phyloP scores from a whole-genome alignment of 305 asterid genomes.

The Fraxinus dipetala region DNA sequence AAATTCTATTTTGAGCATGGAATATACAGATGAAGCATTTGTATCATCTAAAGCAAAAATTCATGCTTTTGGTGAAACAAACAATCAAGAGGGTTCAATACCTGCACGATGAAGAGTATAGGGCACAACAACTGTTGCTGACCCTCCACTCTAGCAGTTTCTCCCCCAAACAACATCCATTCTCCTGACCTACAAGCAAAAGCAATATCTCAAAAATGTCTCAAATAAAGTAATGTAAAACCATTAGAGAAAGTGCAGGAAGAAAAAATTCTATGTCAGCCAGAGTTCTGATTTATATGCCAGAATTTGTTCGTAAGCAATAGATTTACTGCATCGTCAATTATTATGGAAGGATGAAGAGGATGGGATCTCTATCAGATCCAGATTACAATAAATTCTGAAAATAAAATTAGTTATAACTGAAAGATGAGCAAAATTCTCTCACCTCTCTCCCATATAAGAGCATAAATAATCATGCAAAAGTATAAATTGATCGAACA shows the following conservation, averaged over 20 bases:
- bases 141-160: conserved; percentile 97
- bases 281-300: not conserved
- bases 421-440: not conserved
- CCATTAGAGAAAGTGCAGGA: not conserved
- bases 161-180: conserved; percentile 99
- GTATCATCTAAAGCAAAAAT: not conserved
- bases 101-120: conserved; percentile 83
- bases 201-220: not conserved
- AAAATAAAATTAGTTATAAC: not conserved
- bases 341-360: not conserved
- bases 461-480: no score
- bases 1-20: not conserved
- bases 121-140: conserved; percentile 75
- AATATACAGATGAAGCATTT: not conserved
- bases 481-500: no score
- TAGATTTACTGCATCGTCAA: not conserved
- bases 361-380: not conserved
- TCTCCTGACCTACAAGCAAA: conserved; percentile 41
- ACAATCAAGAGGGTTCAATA: conserved; percentile 7
- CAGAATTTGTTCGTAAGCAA: not conserved
- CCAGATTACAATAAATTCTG: not conserved
- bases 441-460: no score
- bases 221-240: conserved; percentile 9
- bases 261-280: conserved; percentile 4
- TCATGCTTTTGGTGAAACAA: not conserved